Evolutionary conservation across 2,329 filamentous ascomycete species (phyloP).

Genomic region (Sporothrix brasiliensis): DNA sequence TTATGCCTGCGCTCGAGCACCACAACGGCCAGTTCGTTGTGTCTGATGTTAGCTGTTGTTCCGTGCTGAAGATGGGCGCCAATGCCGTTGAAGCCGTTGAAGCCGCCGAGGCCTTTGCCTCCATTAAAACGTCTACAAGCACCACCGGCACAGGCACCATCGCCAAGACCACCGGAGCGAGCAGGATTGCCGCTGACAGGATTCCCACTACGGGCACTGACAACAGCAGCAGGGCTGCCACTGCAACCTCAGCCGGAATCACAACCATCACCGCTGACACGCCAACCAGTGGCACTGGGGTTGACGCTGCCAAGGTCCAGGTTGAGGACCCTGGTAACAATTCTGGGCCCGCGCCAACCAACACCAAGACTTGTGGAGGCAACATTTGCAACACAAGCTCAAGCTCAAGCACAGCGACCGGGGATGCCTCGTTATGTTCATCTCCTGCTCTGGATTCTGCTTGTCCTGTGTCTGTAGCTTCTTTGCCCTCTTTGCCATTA

Average conservation of each 20-base stretch:
- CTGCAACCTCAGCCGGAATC: constrained; percentile 4
- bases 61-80: constrained; percentile 26
- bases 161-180: not conserved
- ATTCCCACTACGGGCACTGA: constrained; percentile 2
- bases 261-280: not conserved
- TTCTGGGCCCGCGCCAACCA: not conserved
- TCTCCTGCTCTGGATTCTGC: constrained; percentile 3
- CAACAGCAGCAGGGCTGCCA: constrained; percentile 10
- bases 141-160: not conserved
- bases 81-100: not conserved
- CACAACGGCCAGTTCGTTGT: not conserved
- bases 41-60: constrained; percentile 10
- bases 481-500: not conserved
- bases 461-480: not conserved
- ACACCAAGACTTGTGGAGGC: not conserved
- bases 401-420: not conserved
- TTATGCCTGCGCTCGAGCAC: constrained; percentile 17
- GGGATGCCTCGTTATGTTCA: constrained; percentile 14
- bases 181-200: not conserved
- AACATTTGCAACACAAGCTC: not conserved
- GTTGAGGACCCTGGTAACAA: constrained; percentile 25
- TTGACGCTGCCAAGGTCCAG: constrained; percentile 29
- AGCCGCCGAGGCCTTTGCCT: no score
- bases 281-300: not conserved
- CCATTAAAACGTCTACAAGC: not conserved